Evolutionary conservation across 169 alveolate species (phyloP).

Genomic region (Plasmodium gonderi): DNA sequence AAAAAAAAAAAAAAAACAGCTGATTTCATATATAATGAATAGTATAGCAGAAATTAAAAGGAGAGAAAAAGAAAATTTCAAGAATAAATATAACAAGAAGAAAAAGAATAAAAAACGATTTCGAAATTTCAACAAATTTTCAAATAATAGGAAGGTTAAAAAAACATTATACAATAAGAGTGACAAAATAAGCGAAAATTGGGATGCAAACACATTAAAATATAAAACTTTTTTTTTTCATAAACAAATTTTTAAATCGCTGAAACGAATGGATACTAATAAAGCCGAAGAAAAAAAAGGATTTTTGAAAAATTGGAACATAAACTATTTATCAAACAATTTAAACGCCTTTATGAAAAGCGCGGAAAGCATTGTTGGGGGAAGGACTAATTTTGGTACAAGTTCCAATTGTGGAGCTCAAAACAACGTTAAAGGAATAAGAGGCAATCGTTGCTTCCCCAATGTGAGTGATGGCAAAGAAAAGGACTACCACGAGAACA

Average conservation of each 20-base stretch:
- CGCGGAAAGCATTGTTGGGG: neutral
- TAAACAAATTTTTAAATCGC: neutral
- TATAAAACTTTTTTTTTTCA: conserved; percentile 1
- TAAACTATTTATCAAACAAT: conserved; percentile 49
- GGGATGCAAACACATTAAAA: conserved; percentile 52
- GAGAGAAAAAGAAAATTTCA: conserved; percentile 3
- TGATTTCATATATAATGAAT: conserved; percentile 27
- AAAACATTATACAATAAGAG: neutral
- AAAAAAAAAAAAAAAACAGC: neutral
- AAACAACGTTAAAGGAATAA: neutral
- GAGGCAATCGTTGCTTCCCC: neutral
- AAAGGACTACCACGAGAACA: neutral
- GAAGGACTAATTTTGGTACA: neutral
- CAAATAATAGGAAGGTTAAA: conserved; percentile 14
- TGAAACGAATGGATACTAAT: conserved; percentile 43
- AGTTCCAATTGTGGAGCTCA: neutral
- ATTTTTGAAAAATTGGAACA: conserved; percentile 69
- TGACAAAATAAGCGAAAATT: neutral
- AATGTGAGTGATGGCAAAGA: neutral
- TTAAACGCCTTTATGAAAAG: conserved; percentile 46
- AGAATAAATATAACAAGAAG: conserved; percentile 12
- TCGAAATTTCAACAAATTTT: neutral
- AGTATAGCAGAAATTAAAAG: conserved; percentile 18
- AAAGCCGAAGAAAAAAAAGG: conserved; percentile 36
- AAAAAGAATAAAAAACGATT: conserved; percentile 21